A percentile compares a stretch with the other conserved stretches of the same genome.
Conservation (phyloP, 2,329 filamentous ascomycete genomes). For the Pseudogymnoascus sp. region DNA sequence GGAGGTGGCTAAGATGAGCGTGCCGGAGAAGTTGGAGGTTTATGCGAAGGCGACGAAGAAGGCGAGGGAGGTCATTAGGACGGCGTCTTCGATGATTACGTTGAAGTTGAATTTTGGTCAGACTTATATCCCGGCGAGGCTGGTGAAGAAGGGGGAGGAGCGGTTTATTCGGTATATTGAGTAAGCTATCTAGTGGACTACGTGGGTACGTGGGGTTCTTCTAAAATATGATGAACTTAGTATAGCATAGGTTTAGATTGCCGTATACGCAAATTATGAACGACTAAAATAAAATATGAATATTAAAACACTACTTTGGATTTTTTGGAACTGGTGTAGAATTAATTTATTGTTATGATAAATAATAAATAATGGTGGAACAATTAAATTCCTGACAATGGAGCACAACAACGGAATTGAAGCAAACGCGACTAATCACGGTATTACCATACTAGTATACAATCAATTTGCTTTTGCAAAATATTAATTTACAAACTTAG, state of each 20-base stretch:
- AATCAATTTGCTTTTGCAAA: not conserved
- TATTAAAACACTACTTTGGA: not conserved
- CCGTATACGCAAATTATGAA: not conserved
- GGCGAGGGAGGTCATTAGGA: constrained; percentile 44
- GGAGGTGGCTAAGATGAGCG: constrained; percentile 45
- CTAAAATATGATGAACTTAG: not conserved
- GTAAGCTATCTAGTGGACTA: not conserved
- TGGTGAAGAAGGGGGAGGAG: constrained; percentile 65
- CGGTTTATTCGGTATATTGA: constrained; percentile 45
- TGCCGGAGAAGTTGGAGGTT: constrained; percentile 39
- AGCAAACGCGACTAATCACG: not conserved
- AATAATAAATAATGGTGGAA: not conserved
- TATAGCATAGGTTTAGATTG: not conserved
- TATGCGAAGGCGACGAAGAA: constrained; percentile 56
- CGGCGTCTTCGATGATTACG: constrained; percentile 59
- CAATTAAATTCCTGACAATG: not conserved
- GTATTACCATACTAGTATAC: not conserved
- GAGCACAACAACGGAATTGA: not conserved
- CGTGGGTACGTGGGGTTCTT: not conserved
- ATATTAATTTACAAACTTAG: not conserved
- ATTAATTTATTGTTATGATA: not conserved
- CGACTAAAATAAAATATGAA: not conserved
- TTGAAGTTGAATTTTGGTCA: constrained; percentile 59
- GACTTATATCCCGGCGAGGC: constrained; percentile 51
- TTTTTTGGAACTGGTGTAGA: not conserved